phyloP scores from a whole-genome alignment of 148 eudicot species.

The Chenopodium suecicum region DNA sequence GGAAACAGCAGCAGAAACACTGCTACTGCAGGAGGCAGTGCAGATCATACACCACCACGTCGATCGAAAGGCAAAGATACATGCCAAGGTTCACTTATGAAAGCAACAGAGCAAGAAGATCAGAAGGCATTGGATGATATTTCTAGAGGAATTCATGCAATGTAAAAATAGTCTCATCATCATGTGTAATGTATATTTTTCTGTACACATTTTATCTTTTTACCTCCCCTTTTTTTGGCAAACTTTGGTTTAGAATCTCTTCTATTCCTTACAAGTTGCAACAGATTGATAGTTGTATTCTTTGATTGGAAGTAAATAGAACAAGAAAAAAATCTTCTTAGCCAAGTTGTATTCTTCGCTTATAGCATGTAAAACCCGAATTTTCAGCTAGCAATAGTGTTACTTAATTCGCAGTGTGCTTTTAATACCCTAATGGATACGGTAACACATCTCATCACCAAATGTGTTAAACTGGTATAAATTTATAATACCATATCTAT shows the following conservation, averaged over 20 bases:
- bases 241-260: constrained; percentile 2
- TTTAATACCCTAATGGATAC: no score
- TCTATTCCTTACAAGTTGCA: neutral
- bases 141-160: constrained; percentile 21
- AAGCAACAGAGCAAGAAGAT: constrained; percentile 15
- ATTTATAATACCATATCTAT: neutral
- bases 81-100: constrained; percentile 14
- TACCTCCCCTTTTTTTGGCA: neutral
- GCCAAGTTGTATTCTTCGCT: neutral
- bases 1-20: neutral
- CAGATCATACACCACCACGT: neutral
- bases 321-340: neutral
- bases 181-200: constrained; percentile 13
- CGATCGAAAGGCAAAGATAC: constrained; percentile 6
- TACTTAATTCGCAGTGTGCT: neutral
- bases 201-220: neutral
- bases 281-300: constrained; percentile 12
- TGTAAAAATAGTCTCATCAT: constrained; percentile 14
- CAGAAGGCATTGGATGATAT: constrained; percentile 27
- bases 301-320: constrained; percentile 16
- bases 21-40: neutral
- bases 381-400: neutral
- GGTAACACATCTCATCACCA: no score
- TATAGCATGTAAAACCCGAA: neutral
- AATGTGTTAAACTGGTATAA: neutral